Base-by-base conservation (phyloP, 2,329 filamentous ascomycete genomes). In the Daldinia sp. region DNA sequence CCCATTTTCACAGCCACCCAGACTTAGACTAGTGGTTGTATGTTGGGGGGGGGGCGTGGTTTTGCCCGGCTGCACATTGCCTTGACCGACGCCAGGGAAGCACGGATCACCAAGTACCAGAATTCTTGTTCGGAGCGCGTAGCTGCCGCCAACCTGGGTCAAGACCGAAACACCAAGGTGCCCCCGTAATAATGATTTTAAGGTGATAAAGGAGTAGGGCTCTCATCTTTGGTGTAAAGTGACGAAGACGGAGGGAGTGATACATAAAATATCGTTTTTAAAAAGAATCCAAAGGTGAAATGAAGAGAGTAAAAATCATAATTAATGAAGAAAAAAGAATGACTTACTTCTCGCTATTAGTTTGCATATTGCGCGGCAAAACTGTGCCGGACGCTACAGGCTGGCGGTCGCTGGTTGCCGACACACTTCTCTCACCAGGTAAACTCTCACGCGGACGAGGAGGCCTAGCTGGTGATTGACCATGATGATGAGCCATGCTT, bases 401-500 rank as follows among this genome's bases (percentile, higher is more conserved):
- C 74, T 81, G 77, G 74, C 77, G 79, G 66, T 81, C 79, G 70
- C 75, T 79, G 69, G 70, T 71, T 23, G 78, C 76, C 67, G 79
- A 79, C 68, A 80, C 79, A 68, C 78, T 75, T 69, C 82, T 81
- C 73, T 85, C 79, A 69, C 81, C 81, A 71, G 85, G 84, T 41
- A 87, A 77, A 64, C 78, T 82, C 72, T 87, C 85, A 70, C 85
- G 80, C 59, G 81, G 77, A 64, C 82, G 80, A 52, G 85, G 81
- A 72, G 83, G 81, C 54, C 80, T 79, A 59, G 84, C 83, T 45
- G 85, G 85, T 61, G 84, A 86, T 63, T 86, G 83, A 62, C 85
- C 84, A 69, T 86, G 84, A 66, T 85, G 82, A 73, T 87, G 85
- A 67, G 82, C 81, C 79, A 85, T 83, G 63, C 81, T 85, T 76